Base-by-base conservation (phyloP, 441 rosid genomes). In the Daphne laureola region DNA sequence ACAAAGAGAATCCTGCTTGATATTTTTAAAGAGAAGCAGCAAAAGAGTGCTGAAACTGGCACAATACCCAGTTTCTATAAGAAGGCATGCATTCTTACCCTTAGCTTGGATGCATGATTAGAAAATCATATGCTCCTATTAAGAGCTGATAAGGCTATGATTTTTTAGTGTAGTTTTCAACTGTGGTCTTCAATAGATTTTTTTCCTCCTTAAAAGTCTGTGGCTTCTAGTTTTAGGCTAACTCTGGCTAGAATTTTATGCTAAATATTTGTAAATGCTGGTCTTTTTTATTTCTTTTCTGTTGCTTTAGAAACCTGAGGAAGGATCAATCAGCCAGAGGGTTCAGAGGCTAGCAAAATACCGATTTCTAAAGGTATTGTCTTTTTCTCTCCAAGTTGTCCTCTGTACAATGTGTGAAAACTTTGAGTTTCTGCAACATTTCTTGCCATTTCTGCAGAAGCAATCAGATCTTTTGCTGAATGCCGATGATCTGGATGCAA, bases 1-100 rank as follows among this genome's bases (percentile, higher is more conserved):
- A 93, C 96, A 12, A 93, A 93, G 86, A 83, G 91, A 67, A 90
- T 93, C 46, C 79, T 90, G 85, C 97, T 93, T 21, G 99, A 90
- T 55, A 90, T 90, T 60, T 93, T 93, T 55, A 93, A 90, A 71
- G 99, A 87, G 43, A 93, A 90, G 84, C 97, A 93, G 55, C 96
- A 85, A 67, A 87, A 81, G 66, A 85, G 86, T 59, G 87, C 85
- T 53, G 96, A 87, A 71, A 90, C 86, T 23, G 97, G 96, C 52
- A 38, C 87, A 12, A 87, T 93, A 38, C 99, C 99, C 4, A 80
- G 89, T 60, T 93, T 93, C 73, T 93, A 90, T 64, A 93, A 90
- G 80, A 90, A 93, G 97, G 99, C 67, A 79, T 64, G 94, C 59
- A 46, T 44, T 49, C 8, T 18, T 26, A 18, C 57, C 53, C 53